Base-by-base conservation (phyloP, 225 moss, liverwort and hornwort genomes). In the Antitrichia curtipendula region DNA sequence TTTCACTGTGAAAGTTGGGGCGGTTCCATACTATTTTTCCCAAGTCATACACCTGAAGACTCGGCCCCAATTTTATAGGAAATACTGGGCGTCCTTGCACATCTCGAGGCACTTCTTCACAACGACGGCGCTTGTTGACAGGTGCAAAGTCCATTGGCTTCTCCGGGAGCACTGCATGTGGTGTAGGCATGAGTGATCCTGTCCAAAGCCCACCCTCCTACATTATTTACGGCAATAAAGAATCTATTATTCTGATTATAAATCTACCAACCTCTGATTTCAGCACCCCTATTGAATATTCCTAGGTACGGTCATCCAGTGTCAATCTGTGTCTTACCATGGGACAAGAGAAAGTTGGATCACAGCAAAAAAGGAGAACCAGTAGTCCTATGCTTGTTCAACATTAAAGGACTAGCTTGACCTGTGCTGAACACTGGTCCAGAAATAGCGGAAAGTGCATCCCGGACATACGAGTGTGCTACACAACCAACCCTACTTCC, bases 21-120 rank as follows among this genome's bases (percentile, higher is more conserved):
- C 96, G 95, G 81, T 96, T 95, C 93, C 95, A 95, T 47, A 97
- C 92, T 82, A 97, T 92, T 90, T 91, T 96, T 81, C 97, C 96
- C 88, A 97, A 94, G 91, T 96, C 92, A 87, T 96, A 96, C 53
- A 97, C 97, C 81, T 97, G 96, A 61, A 97, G 94, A 91, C 97
- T 97, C 53, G 96, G 97, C 68, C 97, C 97, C 54, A 97, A 90
- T 90, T 97, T 97, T 79, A 97, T 97, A 74, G 97, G 96, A 84
- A 96, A 94, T 73, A 96, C 88, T 32, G 97, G 97, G 61, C 89
- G 92, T 58, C 97, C 96, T 89, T 95, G 91, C 60, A 92, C 70
- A 88, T 97, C 97, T 79, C 97, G 97, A 75, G 96, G 97, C 59
- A 97, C 97, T 92, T 97, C 97, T 92, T 97, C 97, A 90, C 97